Base-by-base conservation (phyloP, 2,329 filamentous ascomycete genomes). In the Phaeophleospora eucalypticola region DNA sequence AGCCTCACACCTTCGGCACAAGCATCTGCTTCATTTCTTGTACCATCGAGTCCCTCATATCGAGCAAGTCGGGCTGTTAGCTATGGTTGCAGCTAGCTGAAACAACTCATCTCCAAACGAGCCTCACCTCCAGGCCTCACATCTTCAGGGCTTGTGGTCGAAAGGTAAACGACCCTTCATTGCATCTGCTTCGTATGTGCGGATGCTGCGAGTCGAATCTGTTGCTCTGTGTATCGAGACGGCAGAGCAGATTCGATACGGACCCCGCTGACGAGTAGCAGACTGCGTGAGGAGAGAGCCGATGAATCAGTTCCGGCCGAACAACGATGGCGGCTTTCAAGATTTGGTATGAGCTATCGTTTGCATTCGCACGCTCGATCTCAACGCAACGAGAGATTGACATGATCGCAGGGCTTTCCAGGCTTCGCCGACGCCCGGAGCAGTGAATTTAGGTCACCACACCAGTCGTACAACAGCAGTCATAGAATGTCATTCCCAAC, bases 401-500 rank as follows among this genome's bases (percentile, higher is more conserved):
- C 27, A 42, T 20, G 8, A 4, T 35, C 17, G 4, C 29, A 42
- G 40, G 17, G 27, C 27, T 42, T 42, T 34, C 40, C 29, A 18
- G 18, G 18, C 17, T 42, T 34, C 29, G 17, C 29, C 19, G 16
- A 10, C 16, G 24, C 12, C 9, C 17, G 12, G 8, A 19, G 19
- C 15, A 9, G 2, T 6, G 34, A 39, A 8, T 43, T 43, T 17
- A 35, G 32, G 12, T 1, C 34, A 6, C 40, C 36, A 34, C 39
- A 43, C 20, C 24, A 36, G 10, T 24, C 35, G 1, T 42, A 29
- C 33, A 19, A 37, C 17, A 12, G n/a, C 20, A 16, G 12, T 17
- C 48, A 51, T 32, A 38, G 48, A 27, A 34, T 43, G 10, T 51
- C 48, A 12, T 43, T 40, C 37, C 43, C 43, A 10, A 19, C 15